phyloP scores from a whole-genome alignment of 2,329 filamentous ascomycete species.

The Ophiostoma himal-ulmi region DNA sequence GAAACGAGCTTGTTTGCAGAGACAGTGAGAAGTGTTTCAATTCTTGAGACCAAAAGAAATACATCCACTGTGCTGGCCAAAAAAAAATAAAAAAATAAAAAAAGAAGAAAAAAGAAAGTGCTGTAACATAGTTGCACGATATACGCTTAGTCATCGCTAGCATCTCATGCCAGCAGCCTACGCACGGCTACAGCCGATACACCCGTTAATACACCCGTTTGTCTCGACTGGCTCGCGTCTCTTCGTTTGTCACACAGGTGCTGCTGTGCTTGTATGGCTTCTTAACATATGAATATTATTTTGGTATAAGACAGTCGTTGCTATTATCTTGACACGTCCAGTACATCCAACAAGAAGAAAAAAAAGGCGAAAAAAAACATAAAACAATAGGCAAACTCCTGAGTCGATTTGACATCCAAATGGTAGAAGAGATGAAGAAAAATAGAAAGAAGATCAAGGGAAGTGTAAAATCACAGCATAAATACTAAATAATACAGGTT shows the following conservation, averaged over 20 bases:
- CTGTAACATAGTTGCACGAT: too few relatives aligned
- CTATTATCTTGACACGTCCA: background rate
- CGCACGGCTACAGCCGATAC: background rate
- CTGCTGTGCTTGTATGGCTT: background rate
- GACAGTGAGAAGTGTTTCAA: too few relatives aligned
- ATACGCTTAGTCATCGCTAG: too few relatives aligned
- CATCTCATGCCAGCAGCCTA: background rate
- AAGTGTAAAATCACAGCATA: background rate
- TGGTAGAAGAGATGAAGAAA: background rate
- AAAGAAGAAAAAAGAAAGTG: too few relatives aligned
- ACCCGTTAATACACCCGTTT: background rate
- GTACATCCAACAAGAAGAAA: background rate
- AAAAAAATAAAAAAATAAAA: too few relatives aligned
- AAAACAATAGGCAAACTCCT: background rate
- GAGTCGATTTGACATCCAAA: background rate
- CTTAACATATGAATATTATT: background rate
- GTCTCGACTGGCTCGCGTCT: background rate
- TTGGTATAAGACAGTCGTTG: background rate
- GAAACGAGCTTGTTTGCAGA: background rate
- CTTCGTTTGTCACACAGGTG: background rate
- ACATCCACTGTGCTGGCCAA: too few relatives aligned
- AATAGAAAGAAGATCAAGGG: background rate
- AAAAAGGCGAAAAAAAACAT: background rate
- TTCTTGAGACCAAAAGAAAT: too few relatives aligned
- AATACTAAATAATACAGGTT: conserved; percentile 12